Conservation (phyloP, 257 asterid species). For the Eucommia ulmoides region DNA sequence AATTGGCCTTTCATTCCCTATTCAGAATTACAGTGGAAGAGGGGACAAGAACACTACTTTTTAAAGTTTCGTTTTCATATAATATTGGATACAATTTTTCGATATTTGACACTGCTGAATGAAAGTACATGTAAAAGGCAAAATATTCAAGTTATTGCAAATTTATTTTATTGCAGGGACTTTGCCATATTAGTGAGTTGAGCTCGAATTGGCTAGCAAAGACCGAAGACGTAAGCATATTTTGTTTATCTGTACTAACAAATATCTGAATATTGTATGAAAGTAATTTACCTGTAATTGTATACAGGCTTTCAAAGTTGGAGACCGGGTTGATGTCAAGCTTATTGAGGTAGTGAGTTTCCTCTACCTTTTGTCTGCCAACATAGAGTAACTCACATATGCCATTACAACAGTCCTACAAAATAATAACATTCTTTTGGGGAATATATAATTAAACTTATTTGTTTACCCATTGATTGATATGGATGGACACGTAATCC, state of each 20-base stretch:
- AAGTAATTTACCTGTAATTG: slow-evolving; percentile 8
- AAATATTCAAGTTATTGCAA: background rate
- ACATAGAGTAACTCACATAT: too few species aligned
- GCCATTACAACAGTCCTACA: too few species aligned
- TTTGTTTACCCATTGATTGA: too few species aligned
- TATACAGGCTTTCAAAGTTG: slow-evolving; percentile 74
- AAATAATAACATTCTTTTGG: too few species aligned
- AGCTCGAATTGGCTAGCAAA: slow-evolving; percentile 84
- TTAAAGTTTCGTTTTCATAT: too few species aligned
- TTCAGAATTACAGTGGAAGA: too few species aligned
- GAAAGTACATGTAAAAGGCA: slow-evolving; percentile 3
- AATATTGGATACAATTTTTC: too few species aligned
- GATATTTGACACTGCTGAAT: too few species aligned
- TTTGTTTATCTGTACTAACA: slow-evolving; percentile 7
- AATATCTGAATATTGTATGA: slow-evolving; percentile 7
- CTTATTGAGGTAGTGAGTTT: slow-evolving; percentile 68
- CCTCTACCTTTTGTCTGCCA: slow-evolving; percentile 9
- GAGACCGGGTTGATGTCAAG: slow-evolving; percentile 89
- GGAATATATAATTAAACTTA: too few species aligned
- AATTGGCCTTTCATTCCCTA: too few species aligned
- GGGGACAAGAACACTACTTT: too few species aligned
- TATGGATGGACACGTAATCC: too few species aligned
- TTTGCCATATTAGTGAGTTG: slow-evolving; percentile 92
- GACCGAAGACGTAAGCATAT: slow-evolving; percentile 80
- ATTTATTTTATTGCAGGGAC: slow-evolving; percentile 41